Base-by-base conservation (phyloP, 2,329 filamentous ascomycete genomes). In the Ophiostoma novo-ulmi region DNA sequence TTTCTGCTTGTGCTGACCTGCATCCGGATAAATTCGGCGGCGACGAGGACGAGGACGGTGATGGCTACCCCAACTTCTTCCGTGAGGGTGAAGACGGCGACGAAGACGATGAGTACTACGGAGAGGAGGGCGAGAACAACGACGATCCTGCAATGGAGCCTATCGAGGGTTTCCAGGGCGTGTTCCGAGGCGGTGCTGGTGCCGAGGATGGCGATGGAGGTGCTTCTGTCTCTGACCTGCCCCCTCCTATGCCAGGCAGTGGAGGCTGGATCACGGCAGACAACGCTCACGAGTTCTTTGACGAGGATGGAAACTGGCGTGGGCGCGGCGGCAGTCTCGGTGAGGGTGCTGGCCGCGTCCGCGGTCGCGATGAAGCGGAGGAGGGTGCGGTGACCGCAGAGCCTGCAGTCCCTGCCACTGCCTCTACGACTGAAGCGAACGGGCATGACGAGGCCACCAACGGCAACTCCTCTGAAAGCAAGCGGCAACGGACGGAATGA, bases 231-330 rank as follows among this genome's bases (percentile, higher is more conserved):
- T 85, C 85, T 0, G 85, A 83, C 1, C 76, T 90, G 35, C 88
- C 88, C n/a, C 87, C 88, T 1, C 86, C 88, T 0, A 86, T 91
- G 78, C 90, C 91, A 0, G 91, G 91, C 1, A 92, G 90, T 68
- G 87, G 87, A 0, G 91, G 91, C 0, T 94, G 91, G 91, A 93
- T 98, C 77, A 98, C 94, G 20, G 91, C 92, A 10, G 94, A 97
- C 71, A 98, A 97, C 76, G 89, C 97, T 78, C 84, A 90, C 74
- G 87, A 97, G 75, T 97, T 88, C 77, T 91, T 95, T 79, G 91
- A 95, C 75, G 88, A 86, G 73, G 85, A 93, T 10, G 92, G 92
- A 2, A 93, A 94, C 77, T 94, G 90, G 86, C 90, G 91, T 73
- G 86, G 82, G 0, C 80, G 77, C 10, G 82, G 75, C 58, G 80